Conservation (phyloP, 345 rosid species). For the Noccaea bulbosa region DNA sequence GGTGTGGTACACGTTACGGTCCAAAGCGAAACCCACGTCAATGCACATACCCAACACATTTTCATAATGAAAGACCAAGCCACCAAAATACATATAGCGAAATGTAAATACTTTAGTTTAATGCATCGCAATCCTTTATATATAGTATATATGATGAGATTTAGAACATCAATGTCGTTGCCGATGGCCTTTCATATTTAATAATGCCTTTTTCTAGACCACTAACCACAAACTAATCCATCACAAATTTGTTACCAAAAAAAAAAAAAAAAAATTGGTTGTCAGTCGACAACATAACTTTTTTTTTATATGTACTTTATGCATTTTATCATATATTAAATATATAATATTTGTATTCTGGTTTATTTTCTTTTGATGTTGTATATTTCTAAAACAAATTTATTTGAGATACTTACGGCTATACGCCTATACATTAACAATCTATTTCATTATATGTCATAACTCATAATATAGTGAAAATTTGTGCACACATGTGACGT, state of each 20-base stretch:
- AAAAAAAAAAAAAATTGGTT: background rate
- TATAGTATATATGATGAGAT: conserved; percentile 15
- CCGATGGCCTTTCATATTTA: conserved; percentile 26
- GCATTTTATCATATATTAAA: background rate
- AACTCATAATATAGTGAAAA: background rate
- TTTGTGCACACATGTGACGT: conserved; percentile 21
- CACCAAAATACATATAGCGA: no score
- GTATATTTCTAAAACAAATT: background rate
- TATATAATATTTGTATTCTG: background rate
- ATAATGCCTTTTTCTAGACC: conserved; percentile 8
- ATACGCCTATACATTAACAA: background rate
- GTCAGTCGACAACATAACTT: conserved; percentile 25
- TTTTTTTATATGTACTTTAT: conserved; percentile 7
- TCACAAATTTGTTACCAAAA: conserved; percentile 18
- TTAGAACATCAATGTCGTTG: conserved; percentile 18
- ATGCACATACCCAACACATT: conserved; percentile 13
- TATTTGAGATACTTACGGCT: background rate
- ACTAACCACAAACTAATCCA: conserved; percentile 36
- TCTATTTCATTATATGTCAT: background rate
- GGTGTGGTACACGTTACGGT: conserved; percentile 27
- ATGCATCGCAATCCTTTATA: background rate
- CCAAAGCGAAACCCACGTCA: conserved; percentile 20
- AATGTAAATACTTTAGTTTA: no score
- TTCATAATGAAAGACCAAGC: no score
- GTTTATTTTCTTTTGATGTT: background rate